Conservation (phyloP, 2,329 filamentous ascomycete species). For the Alternaria sp. region DNA sequence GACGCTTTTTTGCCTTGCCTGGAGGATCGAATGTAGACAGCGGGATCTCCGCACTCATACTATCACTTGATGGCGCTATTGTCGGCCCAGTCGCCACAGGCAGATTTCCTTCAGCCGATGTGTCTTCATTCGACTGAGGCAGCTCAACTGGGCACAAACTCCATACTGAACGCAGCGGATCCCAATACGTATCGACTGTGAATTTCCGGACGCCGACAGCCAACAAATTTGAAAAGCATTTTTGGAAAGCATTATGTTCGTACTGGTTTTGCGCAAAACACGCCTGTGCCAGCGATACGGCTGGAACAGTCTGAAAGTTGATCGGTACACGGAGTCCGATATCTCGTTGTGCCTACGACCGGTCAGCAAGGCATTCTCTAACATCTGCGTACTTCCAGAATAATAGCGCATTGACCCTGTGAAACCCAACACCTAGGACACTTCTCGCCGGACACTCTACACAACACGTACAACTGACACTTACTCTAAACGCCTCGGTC, state of each 20-base stretch:
- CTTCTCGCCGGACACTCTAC: not conserved
- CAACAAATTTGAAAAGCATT: slow-evolving; percentile 71
- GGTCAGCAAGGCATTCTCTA: slow-evolving; percentile 18
- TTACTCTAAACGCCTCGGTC: slow-evolving; percentile 45
- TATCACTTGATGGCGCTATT: slow-evolving; percentile 26
- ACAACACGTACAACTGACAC: slow-evolving; percentile 13
- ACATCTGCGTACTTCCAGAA: not conserved
- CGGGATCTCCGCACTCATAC: slow-evolving; percentile 28
- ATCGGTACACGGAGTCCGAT: slow-evolving; percentile 67
- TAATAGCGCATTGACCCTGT: slow-evolving; percentile 1
- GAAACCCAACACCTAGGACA: not conserved
- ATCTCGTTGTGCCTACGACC: slow-evolving; percentile 67
- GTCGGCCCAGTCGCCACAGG: slow-evolving; percentile 24
- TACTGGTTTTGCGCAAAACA: slow-evolving; percentile 67
- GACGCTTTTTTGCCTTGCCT: slow-evolving; percentile 18
- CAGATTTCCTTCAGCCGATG: slow-evolving; percentile 6
- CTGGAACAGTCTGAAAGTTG: slow-evolving; percentile 68
- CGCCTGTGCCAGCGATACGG: slow-evolving; percentile 64
- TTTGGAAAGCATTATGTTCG: slow-evolving; percentile 59
- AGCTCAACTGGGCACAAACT: slow-evolving; percentile 68
- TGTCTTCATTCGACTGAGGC: slow-evolving; percentile 40
- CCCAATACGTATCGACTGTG: slow-evolving; percentile 71
- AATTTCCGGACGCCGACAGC: slow-evolving; percentile 67
- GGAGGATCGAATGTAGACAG: slow-evolving; percentile 18
- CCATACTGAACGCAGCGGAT: slow-evolving; percentile 63